These are phyloP conservation scores for Hibiscus syriacus DNA, from an alignment of 345 rosid genomes.

Conservation along the genomic window DNA sequence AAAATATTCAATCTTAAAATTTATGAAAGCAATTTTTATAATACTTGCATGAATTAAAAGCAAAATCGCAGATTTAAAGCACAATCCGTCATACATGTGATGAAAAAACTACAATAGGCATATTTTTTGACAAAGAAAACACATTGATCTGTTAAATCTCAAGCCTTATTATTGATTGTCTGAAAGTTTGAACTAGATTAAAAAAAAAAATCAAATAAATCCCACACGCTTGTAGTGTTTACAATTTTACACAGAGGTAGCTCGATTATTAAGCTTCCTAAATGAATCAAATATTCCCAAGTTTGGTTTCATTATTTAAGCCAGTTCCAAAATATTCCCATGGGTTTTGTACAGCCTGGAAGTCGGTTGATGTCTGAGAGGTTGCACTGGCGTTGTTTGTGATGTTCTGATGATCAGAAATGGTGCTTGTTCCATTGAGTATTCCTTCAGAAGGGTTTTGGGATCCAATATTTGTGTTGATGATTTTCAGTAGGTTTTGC, in stretches of 20 bases:
- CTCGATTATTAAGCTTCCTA: slow-evolving; percentile 9
- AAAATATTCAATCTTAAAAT: not conserved
- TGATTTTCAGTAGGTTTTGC: slow-evolving; percentile 37
- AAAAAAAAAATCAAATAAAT: not conserved
- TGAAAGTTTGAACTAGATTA: not conserved
- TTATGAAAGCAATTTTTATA: not conserved
- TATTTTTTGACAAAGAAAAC: not conserved
- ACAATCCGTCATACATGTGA: not conserved
- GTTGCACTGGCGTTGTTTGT: not conserved
- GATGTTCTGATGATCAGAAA: not conserved
- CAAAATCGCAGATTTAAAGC: not conserved
- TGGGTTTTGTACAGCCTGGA: slow-evolving; percentile 14
- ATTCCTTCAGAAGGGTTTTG: slow-evolving; percentile 10
- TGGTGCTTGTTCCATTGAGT: not conserved
- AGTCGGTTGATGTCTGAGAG: no score
- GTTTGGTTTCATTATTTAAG: slow-evolving; percentile 7
- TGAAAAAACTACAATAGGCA: not conserved
- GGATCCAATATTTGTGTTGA: slow-evolving; percentile 22
- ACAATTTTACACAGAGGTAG: slow-evolving; percentile 3
- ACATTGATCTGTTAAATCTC: not conserved
- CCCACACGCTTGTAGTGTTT: not conserved
- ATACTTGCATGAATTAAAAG: not conserved
- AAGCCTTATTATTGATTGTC: not conserved
- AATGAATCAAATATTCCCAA: slow-evolving; percentile 14
- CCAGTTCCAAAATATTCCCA: slow-evolving; percentile 9